Percentiles rank a stretch among this genome's conserved stretches.
Evolutionary conservation across 352 stramenopile species (phyloP).

Genomic region (Phytophthora agathidicida): DNA sequence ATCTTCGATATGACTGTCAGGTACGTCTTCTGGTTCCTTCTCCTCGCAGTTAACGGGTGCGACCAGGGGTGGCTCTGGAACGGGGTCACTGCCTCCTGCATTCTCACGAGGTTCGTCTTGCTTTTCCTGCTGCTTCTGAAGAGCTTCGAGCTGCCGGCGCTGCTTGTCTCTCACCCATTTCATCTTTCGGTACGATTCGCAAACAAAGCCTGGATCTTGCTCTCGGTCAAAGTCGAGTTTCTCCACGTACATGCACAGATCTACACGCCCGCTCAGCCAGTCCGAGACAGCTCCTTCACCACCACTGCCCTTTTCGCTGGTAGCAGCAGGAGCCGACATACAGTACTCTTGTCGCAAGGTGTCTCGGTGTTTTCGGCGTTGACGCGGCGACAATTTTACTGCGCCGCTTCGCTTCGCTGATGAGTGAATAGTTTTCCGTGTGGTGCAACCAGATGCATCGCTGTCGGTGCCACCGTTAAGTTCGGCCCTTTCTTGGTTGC

Average conservation of each 20-base stretch:
- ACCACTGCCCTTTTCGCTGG: not conserved
- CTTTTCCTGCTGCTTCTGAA: constrained; percentile 18
- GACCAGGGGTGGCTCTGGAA: not conserved
- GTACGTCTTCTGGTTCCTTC: constrained; percentile 1
- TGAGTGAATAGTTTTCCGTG: not conserved
- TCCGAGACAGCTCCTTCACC: constrained; percentile 20
- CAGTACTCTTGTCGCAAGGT: constrained; percentile 6
- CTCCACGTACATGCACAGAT: constrained; percentile 54
- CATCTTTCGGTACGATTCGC: constrained; percentile 55
- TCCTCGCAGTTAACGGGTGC: not conserved
- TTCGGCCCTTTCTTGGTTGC: constrained; percentile 23
- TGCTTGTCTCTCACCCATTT: constrained; percentile 48
- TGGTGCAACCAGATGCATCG: not conserved
- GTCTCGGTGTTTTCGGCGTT: not conserved
- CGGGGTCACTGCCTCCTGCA: not conserved
- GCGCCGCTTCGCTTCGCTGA: constrained; percentile 40
- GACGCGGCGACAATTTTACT: not conserved
- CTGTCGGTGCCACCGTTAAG: constrained; percentile 33
- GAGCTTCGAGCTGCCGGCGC: constrained; percentile 21
- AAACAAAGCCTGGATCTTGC: constrained; percentile 13
- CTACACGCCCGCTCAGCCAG: constrained; percentile 42
- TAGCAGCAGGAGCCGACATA: constrained; percentile 12
- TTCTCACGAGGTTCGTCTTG: not conserved
- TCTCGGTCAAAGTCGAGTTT: constrained; percentile 26
- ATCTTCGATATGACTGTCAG: constrained; percentile 5